Percentiles rank a stretch among this genome's conserved stretches.
phyloP scores from a whole-genome alignment of 441 rosid species.

The Populus hybrid region DNA sequence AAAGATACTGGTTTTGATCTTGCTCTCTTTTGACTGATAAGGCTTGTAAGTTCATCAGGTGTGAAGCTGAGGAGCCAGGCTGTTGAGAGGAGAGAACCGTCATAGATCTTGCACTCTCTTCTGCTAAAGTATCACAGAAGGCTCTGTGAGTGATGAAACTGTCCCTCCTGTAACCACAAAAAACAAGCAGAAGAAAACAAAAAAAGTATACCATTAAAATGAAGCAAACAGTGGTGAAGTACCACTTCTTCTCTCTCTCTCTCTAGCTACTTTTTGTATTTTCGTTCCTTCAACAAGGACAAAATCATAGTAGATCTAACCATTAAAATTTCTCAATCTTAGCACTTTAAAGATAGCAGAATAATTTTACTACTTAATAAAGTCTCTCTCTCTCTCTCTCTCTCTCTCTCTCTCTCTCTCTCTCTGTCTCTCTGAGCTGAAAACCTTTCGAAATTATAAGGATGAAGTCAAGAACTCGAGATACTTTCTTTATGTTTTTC shows the following conservation, averaged over 20 bases:
- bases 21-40: conserved; percentile 35
- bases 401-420: not conserved
- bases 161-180: conserved; percentile 47
- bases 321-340: not conserved
- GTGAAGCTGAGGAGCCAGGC: conserved; percentile 30
- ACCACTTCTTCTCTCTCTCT: conserved; percentile 13
- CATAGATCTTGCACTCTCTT: conserved; percentile 44
- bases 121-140: conserved; percentile 57
- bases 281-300: conserved; percentile 20
- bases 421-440: not conserved
- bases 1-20: conserved; percentile 18
- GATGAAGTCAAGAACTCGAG: not conserved
- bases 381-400: not conserved
- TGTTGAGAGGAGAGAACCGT: conserved; percentile 27
- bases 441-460: not conserved
- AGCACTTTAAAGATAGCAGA: not conserved
- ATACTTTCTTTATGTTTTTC: not conserved
- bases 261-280: conserved; percentile 31
- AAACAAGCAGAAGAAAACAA: conserved; percentile 33
- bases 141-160: conserved; percentile 65
- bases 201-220: conserved; percentile 24
- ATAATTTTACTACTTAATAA: not conserved
- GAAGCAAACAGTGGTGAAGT: conserved; percentile 10
- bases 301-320: conserved; percentile 11
- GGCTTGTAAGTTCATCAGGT: conserved; percentile 38